phyloP scores from a whole-genome alignment of 495 filamentous ascomycete genomes.

The Annulohypoxylon maeteangense region DNA sequence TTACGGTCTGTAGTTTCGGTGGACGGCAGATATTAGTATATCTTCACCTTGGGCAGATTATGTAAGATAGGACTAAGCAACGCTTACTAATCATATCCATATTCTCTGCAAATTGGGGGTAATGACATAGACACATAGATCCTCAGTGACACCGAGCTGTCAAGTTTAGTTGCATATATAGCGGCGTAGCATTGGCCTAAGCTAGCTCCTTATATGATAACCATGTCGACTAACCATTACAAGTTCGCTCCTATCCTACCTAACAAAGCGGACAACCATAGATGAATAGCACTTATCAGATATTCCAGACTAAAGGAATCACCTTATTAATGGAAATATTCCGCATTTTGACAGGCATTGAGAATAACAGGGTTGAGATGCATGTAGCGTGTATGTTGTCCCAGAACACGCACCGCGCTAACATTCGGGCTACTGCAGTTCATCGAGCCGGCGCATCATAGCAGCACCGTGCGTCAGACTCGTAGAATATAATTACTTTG shows the following conservation, averaged over 20 bases:
- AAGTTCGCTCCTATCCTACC: background rate
- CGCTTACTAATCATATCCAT: background rate
- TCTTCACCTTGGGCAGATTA: background rate
- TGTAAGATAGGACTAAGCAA: background rate
- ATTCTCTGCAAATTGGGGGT: background rate
- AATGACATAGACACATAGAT: too few species aligned
- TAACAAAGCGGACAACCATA: background rate
- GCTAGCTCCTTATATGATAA: background rate
- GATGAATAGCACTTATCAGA: background rate
- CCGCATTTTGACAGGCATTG: background rate
- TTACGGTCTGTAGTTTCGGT: background rate
- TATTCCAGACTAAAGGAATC: background rate
- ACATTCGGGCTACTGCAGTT: background rate
- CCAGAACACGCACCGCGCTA: background rate
- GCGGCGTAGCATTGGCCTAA: background rate
- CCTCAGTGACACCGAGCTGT: background rate
- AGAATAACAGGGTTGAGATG: background rate
- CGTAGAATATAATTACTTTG: background rate
- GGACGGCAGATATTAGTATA: background rate
- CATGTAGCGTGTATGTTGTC: background rate
- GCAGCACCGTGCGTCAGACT: background rate
- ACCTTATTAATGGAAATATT: background rate
- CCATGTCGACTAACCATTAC: background rate
- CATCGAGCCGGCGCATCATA: background rate
- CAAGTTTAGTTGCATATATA: background rate